phyloP scores from a whole-genome alignment of 306 rosid species.

The Acacia crassicarpa region DNA sequence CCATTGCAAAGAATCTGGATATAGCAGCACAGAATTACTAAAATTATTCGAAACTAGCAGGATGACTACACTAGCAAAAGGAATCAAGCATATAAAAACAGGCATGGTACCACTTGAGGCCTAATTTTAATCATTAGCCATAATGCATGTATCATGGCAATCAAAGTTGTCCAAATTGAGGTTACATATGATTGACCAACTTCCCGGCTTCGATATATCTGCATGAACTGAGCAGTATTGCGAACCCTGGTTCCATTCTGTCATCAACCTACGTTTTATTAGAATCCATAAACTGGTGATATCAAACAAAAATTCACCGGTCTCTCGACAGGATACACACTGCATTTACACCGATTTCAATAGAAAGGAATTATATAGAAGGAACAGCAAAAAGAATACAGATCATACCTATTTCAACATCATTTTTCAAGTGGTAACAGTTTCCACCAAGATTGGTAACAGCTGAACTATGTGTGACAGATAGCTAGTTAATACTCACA shows the following conservation, averaged over 20 bases:
- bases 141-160: conserved; percentile 65
- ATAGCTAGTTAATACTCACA: not conserved
- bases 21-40: conserved; percentile 8
- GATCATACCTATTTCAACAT: not conserved
- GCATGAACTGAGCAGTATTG: conserved; percentile 62
- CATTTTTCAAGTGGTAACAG: conserved; percentile 17
- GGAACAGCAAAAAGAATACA: conserved; percentile 21
- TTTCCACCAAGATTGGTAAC: conserved; percentile 3
- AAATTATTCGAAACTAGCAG: conserved; percentile 13
- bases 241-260: conserved; percentile 50
- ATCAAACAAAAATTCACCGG: conserved; percentile 25
- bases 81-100: conserved; percentile 8
- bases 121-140: conserved; percentile 84
- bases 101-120: conserved; percentile 84
- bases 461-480: not conserved
- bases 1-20: conserved; percentile 91
- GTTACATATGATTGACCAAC: conserved; percentile 95
- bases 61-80: not conserved
- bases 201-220: conserved; percentile 89
- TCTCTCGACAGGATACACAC: conserved; percentile 3
- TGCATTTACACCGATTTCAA: conserved; percentile 14
- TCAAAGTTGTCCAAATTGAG: conserved; percentile 81
- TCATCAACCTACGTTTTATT: conserved; percentile 25
- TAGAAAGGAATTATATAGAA: conserved; percentile 7
- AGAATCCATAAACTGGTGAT: conserved; percentile 23